These are phyloP conservation scores for Nannizziopsis arthrosporioides DNA, from an alignment of 2,329 filamentous ascomycete genomes.

Conservation along the genomic window DNA sequence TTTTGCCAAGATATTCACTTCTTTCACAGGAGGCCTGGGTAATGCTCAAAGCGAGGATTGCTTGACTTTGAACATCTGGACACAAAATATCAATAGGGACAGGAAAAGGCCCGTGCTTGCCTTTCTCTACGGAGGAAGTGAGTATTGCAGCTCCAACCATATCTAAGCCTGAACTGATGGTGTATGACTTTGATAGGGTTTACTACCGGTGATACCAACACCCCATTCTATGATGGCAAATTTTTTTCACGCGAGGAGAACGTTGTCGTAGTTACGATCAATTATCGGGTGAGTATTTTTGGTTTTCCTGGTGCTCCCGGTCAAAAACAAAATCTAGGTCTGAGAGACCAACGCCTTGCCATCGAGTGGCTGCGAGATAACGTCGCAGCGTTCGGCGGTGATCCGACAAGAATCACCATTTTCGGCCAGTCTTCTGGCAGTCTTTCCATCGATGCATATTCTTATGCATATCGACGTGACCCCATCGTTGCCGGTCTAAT, in stretches of 20 bases:
- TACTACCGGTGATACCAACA: conserved; percentile 27
- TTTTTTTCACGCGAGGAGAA: conserved; percentile 28
- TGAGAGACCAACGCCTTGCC: conserved; percentile 39
- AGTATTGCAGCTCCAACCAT: conserved; percentile 7
- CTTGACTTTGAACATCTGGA: conserved; percentile 28
- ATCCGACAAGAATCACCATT: conserved; percentile 29
- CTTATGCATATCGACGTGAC: neutral
- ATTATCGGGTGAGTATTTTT: conserved; percentile 35
- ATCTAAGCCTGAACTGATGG: neutral
- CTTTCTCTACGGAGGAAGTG: conserved; percentile 33
- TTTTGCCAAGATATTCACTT: conserved; percentile 16
- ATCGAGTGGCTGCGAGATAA: conserved; percentile 32
- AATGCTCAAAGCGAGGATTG: conserved; percentile 29
- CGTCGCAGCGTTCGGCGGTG: conserved; percentile 34
- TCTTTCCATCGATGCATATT: conserved; percentile 5
- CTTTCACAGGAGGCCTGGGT: conserved; percentile 27
- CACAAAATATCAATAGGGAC: conserved; percentile 14
- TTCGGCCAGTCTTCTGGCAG: conserved; percentile 41
- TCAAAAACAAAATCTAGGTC: conserved; percentile 37
- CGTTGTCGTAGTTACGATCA: conserved; percentile 34
- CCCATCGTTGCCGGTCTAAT: conserved; percentile 26
- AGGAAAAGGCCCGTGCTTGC: conserved; percentile 30
- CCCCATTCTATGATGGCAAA: conserved; percentile 29
- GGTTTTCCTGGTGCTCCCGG: conserved; percentile 31
- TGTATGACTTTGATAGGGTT: conserved; percentile 22